These are phyloP conservation scores for Rhododendron vialii DNA, from an alignment of 148 eudicot species.

Conservation along the genomic window DNA sequence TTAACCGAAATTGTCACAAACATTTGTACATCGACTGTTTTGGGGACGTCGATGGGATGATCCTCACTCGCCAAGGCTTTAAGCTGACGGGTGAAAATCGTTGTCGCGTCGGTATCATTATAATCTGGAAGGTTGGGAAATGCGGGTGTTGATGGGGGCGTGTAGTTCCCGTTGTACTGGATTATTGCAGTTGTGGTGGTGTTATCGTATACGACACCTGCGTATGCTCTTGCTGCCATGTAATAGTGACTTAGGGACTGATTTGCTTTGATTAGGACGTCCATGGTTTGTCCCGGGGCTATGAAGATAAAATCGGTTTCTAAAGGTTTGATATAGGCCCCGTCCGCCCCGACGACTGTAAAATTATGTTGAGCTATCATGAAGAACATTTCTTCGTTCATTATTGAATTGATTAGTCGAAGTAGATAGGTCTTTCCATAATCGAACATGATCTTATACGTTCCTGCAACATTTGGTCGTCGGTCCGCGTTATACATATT, in stretches of 20 bases:
- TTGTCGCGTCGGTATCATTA: slow-evolving; percentile 6
- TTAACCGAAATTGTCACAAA: slow-evolving; percentile 15
- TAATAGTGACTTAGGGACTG: slow-evolving; percentile 19
- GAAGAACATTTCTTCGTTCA: slow-evolving; percentile 28
- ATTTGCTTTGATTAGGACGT: slow-evolving; percentile 19
- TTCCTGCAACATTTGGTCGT: slow-evolving; percentile 4
- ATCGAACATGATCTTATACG: slow-evolving; percentile 8
- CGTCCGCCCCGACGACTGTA: slow-evolving; percentile 22
- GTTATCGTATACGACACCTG: slow-evolving; percentile 8
- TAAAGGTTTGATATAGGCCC: slow-evolving; percentile 24
- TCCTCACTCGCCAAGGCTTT: slow-evolving; percentile 2
- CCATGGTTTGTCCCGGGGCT: slow-evolving; percentile 33
- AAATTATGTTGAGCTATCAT: slow-evolving; percentile 24
- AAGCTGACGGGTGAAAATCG: slow-evolving; percentile 3
- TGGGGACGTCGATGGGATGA: slow-evolving; percentile 19
- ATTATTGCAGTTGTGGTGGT: slow-evolving; percentile 33
- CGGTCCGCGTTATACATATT: background rate
- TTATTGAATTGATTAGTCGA: slow-evolving; percentile 21
- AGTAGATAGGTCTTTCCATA: slow-evolving; percentile 29
- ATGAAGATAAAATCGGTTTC: slow-evolving; percentile 22
- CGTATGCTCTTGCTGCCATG: slow-evolving; percentile 23
- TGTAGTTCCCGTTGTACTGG: slow-evolving; percentile 8
- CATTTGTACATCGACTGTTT: slow-evolving; percentile 3
- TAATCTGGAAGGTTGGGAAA: slow-evolving; percentile 21
- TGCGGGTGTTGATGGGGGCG: slow-evolving; percentile 5